phyloP scores from a whole-genome alignment of 2,329 filamentous ascomycete species.

The Fusarium sp. region DNA sequence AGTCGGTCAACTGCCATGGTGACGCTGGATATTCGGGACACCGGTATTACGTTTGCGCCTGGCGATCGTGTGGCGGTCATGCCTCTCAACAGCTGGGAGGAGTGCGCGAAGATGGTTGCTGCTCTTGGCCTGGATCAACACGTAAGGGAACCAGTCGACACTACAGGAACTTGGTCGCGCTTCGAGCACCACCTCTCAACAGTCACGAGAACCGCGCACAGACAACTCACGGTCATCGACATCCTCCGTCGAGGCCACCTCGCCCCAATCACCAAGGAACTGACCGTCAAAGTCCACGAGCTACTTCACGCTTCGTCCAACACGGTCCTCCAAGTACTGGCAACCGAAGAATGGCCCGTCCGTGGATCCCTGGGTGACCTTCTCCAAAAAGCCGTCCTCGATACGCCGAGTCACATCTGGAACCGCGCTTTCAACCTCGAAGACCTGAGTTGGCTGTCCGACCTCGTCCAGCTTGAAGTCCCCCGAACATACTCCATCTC shows the following conservation, averaged over 20 bases:
- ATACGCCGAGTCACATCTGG: constrained; percentile 60
- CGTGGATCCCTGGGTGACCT: constrained; percentile 61
- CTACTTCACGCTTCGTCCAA: constrained; percentile 60
- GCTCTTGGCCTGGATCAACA: constrained; percentile 59
- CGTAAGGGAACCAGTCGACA: constrained; percentile 53
- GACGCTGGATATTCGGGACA: constrained; percentile 61
- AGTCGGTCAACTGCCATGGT: constrained; percentile 58
- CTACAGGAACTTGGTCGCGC: constrained; percentile 55
- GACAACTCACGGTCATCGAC: constrained; percentile 56
- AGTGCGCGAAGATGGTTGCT: constrained; percentile 63
- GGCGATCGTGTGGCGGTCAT: constrained; percentile 64
- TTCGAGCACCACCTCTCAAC: constrained; percentile 58
- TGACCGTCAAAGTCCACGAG: constrained; percentile 59
- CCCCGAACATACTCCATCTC: constrained; percentile 65
- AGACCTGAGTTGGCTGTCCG: constrained; percentile 56
- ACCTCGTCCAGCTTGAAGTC: constrained; percentile 59
- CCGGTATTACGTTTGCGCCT: constrained; percentile 62
- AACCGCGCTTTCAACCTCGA: constrained; percentile 59
- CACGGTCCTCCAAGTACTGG: constrained; percentile 58
- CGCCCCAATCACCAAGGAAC: constrained; percentile 60
- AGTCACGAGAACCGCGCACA: constrained; percentile 42
- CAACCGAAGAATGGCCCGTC: constrained; percentile 62
- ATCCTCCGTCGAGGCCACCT: constrained; percentile 62
- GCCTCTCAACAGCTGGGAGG: constrained; percentile 64
- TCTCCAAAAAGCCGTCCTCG: constrained; percentile 57